Conservation (phyloP, 371 early-diverging fungal genomes). For the Dentiscutata heterogama region DNA sequence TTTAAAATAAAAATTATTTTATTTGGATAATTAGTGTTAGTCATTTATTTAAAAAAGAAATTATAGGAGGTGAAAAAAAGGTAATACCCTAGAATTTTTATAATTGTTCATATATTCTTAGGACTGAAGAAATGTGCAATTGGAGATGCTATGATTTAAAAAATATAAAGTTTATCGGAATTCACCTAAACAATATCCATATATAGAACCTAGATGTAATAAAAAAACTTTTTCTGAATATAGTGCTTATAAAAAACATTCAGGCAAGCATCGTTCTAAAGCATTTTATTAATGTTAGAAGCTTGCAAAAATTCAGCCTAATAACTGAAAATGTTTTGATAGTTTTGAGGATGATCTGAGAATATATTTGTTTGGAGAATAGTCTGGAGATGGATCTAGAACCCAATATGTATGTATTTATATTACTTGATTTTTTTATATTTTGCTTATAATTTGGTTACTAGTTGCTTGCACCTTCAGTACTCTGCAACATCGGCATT, state of each 20-base stretch:
- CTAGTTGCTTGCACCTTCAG: too few species aligned
- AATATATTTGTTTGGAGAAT: neutral
- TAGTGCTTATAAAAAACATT: slow-evolving; percentile 9
- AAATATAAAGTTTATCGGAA: too few species aligned
- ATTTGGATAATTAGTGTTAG: slow-evolving; percentile 11
- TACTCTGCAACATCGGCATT: neutral
- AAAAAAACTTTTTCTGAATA: neutral
- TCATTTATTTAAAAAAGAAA: slow-evolving; percentile 30
- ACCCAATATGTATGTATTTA: too few species aligned
- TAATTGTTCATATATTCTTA: slow-evolving; percentile 24
- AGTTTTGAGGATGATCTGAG: neutral
- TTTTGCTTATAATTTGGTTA: too few species aligned
- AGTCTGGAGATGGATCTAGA: too few species aligned
- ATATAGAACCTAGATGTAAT: too few species aligned
- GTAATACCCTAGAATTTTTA: slow-evolving; percentile 12
- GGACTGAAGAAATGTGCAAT: too few species aligned
- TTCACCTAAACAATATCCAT: too few species aligned
- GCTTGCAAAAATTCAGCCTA: too few species aligned
- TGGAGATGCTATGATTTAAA: too few species aligned
- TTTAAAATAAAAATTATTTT: slow-evolving; percentile 27
- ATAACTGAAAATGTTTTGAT: too few species aligned
- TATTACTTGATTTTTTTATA: too few species aligned
- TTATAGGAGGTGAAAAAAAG: neutral
- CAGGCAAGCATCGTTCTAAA: neutral
- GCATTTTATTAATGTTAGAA: neutral